Evolutionary conservation across 2,329 filamentous ascomycete species (phyloP).

Genomic region (Torrubiellomyces zombiae): DNA sequence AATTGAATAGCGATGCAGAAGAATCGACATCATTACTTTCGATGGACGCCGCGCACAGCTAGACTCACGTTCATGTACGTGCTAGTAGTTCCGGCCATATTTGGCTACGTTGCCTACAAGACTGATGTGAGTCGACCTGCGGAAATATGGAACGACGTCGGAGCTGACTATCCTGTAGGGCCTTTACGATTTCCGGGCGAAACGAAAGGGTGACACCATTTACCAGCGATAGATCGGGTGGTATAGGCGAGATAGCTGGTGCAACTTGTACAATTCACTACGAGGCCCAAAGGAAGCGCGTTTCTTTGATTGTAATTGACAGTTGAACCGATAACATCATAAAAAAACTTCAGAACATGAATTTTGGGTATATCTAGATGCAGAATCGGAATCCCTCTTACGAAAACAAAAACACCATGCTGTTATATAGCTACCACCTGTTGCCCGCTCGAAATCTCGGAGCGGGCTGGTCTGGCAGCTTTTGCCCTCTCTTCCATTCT

Average conservation of each 20-base stretch:
- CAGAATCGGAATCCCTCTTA: too few species aligned
- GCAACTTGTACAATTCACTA: too few species aligned
- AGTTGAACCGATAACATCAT: too few species aligned
- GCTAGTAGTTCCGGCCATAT: conserved; percentile 49
- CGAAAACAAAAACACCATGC: too few species aligned
- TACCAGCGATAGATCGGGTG: conserved; percentile 48
- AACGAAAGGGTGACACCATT: conserved; percentile 75
- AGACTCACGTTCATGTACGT: conserved; percentile 66
- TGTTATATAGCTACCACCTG: too few species aligned
- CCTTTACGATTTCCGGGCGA: conserved; percentile 69
- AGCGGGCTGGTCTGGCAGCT: conserved; percentile 34
- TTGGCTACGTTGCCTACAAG: conserved; percentile 58
- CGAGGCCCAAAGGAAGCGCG: too few species aligned
- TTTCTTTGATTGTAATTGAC: too few species aligned
- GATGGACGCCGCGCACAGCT: conserved; percentile 76
- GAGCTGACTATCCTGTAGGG: conserved; percentile 39
- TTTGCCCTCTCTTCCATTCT: conserved; percentile 52
- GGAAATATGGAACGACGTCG: background rate
- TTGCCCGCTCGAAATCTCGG: conserved; percentile 11
- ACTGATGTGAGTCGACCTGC: conserved; percentile 61
- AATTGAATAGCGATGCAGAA: conserved; percentile 52
- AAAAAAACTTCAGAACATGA: too few species aligned
- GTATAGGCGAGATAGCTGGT: conserved; percentile 4
- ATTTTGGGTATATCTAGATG: too few species aligned
- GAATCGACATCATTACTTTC: conserved; percentile 87